These are phyloP conservation scores for Fusarium oligoseptatum DNA, from an alignment of 2,329 filamentous ascomycete genomes.

Conservation along the genomic window DNA sequence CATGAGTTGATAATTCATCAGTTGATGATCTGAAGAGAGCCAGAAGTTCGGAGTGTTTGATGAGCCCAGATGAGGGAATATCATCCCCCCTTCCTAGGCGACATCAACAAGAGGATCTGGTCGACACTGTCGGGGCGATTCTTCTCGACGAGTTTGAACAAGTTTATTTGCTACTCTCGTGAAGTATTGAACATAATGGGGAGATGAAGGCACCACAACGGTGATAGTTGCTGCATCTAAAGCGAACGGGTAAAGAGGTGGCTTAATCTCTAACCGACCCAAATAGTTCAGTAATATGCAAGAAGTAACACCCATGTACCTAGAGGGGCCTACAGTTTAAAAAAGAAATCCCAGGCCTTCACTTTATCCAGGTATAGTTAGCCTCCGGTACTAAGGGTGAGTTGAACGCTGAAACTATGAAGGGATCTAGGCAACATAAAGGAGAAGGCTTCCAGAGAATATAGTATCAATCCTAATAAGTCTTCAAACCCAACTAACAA, in stretches of 20 bases:
- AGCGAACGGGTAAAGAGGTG: neutral
- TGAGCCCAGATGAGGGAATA: neutral
- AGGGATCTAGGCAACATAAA: neutral
- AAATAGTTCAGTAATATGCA: rapidly evolving
- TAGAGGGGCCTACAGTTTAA: neutral
- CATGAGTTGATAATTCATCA: neutral
- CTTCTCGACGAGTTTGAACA: neutral
- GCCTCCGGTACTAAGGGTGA: neutral
- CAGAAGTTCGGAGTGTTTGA: neutral
- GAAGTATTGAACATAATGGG: neutral
- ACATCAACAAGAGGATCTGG: too few relatives aligned
- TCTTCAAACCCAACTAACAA: neutral
- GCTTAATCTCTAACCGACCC: neutral
- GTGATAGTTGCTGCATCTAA: neutral
- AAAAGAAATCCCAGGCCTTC: neutral
- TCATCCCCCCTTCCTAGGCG: too few relatives aligned
- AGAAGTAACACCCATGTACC: neutral
- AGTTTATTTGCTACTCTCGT: neutral
- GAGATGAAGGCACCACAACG: neutral
- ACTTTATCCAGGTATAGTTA: neutral
- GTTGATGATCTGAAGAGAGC: neutral
- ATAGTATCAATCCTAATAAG: neutral
- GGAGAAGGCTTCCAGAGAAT: neutral
- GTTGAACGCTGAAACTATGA: neutral
- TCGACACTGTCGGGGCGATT: too few relatives aligned